A percentile compares a stretch with the other conserved stretches of the same genome.
These are phyloP conservation scores for Neurospora sp. DNA, from an alignment of 495 filamentous ascomycete genomes.

Conservation along the genomic window DNA sequence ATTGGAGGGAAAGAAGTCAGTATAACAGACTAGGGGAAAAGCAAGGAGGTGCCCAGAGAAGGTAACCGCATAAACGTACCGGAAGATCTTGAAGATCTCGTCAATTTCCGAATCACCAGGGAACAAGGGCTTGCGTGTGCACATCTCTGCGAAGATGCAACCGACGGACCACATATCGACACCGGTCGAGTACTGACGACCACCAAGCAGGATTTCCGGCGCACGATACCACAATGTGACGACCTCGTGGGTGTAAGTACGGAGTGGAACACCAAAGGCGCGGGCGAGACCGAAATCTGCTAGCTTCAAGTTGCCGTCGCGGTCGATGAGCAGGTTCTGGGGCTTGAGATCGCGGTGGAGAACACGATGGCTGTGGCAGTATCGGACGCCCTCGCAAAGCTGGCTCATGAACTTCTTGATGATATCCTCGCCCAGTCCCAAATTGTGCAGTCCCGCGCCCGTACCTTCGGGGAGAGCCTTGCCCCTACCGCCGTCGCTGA, in stretches of 20 bases:
- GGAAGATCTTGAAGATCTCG: conserved; percentile 99
- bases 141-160: conserved; percentile 99
- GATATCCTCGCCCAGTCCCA: conserved; percentile 83
- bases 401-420: conserved; percentile 98
- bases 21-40: background rate
- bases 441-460: conserved; percentile 48
- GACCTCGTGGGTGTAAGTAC: conserved; percentile 98
- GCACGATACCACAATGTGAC: conserved; percentile 97
- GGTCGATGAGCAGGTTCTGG: conserved; percentile 92
- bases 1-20: conserved; percentile 3
- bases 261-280: conserved; percentile 90
- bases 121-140: conserved; percentile 94
- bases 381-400: conserved; percentile 79
- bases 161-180: conserved; percentile 99
- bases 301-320: conserved; percentile 91
- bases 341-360: conserved; percentile 96
- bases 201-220: conserved; percentile 95
- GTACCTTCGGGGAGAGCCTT: conserved; percentile 79
- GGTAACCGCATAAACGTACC: conserved; percentile 40
- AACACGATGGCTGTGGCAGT: conserved; percentile 92
- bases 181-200: conserved; percentile 94
- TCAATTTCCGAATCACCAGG: conserved; percentile 98
- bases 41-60: background rate
- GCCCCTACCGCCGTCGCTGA: conserved; percentile 80
- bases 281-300: conserved; percentile 95